These are phyloP conservation scores for Cetraspora pellucida DNA, from an alignment of 192 early-diverging fungal species.

Conservation along the genomic window DNA sequence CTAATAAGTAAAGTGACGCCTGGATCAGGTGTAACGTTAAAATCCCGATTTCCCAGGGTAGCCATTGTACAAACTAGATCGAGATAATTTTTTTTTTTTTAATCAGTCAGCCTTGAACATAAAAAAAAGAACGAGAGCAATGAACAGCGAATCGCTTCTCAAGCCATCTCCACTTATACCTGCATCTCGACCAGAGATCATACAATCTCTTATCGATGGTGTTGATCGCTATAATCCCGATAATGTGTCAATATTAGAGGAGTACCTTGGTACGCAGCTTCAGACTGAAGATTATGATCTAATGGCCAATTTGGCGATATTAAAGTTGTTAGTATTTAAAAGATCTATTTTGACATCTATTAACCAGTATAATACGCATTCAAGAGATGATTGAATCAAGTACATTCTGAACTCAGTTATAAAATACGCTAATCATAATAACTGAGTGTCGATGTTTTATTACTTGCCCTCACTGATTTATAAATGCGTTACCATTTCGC, in stretches of 20 bases:
- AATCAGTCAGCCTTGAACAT: no score
- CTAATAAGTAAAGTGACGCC: no score
- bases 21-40: no score
- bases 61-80: no score
- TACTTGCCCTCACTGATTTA: conserved; percentile 37
- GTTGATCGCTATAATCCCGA: conserved; percentile 92
- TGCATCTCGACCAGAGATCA: conserved; percentile 68
- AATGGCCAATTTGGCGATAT: conserved; percentile 87
- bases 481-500: background rate
- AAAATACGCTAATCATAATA: background rate
- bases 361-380: background rate
- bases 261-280: conserved; percentile 80
- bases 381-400: conserved; percentile 4
- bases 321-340: conserved; percentile 72
- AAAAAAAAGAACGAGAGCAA: background rate
- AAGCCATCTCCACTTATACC: conserved; percentile 42
- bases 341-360: background rate
- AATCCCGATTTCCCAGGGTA: no score
- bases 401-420: conserved; percentile 6
- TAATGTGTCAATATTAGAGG: conserved; percentile 81
- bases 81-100: no score
- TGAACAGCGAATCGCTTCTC: conserved; percentile 41
- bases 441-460: background rate
- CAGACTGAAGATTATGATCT: conserved; percentile 81
- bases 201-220: conserved; percentile 73